phyloP scores from a whole-genome alignment of 2,329 filamentous ascomycete genomes.

The Aspergillus persii region DNA sequence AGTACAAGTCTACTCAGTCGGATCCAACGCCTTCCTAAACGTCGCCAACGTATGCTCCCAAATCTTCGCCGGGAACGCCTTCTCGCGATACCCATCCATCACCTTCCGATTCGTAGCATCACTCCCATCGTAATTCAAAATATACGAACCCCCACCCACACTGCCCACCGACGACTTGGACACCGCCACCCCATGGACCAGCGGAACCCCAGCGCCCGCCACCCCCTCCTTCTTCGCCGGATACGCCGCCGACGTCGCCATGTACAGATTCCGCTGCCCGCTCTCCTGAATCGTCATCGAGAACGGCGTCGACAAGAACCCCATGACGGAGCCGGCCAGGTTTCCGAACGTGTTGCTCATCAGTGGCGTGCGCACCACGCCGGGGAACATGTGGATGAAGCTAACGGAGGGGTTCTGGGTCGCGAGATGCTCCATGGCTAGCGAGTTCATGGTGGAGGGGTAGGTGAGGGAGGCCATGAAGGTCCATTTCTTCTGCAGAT shows the following conservation, averaged over 20 bases:
- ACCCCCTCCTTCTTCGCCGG: slow-evolving; percentile 7
- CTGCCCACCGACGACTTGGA: slow-evolving; percentile 25
- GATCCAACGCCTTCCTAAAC: slow-evolving; percentile 16
- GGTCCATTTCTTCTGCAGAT: slow-evolving; percentile 19
- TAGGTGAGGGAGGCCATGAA: slow-evolving; percentile 44
- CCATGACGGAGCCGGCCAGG: slow-evolving; percentile 24
- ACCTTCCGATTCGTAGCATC: slow-evolving; percentile 18
- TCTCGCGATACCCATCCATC: slow-evolving; percentile 27
- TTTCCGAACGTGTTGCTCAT: slow-evolving; percentile 24
- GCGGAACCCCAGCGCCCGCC: slow-evolving; percentile 8
- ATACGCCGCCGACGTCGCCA: slow-evolving; percentile 38
- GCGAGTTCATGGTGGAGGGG: slow-evolving; percentile 44
- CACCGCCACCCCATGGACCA: slow-evolving; percentile 17
- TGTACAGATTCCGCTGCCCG: slow-evolving; percentile 48
- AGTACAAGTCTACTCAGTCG: background rate
- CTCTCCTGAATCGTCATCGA: slow-evolving; percentile 34
- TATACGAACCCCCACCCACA: slow-evolving; percentile 29
- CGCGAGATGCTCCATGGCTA: slow-evolving; percentile 50
- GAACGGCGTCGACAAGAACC: slow-evolving; percentile 12
- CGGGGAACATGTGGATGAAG: slow-evolving; percentile 51
- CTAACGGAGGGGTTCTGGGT: slow-evolving; percentile 45
- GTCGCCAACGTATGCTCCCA: slow-evolving; percentile 32
- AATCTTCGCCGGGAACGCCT: slow-evolving; percentile 28
- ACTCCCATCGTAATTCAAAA: slow-evolving; percentile 25
- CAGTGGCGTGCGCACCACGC: slow-evolving; percentile 48